phyloP scores from a whole-genome alignment of 345 rosid species.

The Gossypium thurberi region DNA sequence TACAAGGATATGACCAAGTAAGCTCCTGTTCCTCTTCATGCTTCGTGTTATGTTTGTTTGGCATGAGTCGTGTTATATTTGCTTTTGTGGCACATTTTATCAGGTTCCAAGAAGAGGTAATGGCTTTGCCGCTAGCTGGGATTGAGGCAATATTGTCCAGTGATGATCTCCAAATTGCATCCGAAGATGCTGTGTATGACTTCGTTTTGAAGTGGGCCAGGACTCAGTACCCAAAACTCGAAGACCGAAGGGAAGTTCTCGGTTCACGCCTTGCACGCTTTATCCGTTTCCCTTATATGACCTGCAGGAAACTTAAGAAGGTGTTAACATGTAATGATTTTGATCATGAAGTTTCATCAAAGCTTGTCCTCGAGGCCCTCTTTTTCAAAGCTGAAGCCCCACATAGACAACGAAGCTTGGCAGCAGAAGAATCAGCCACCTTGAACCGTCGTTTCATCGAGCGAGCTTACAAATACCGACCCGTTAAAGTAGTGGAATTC shows the following conservation, averaged over 20 bases:
- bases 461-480: constrained; percentile 94
- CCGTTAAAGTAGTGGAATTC: constrained; percentile 92
- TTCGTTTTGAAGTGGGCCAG: constrained; percentile 91
- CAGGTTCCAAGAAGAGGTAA: constrained; percentile 90
- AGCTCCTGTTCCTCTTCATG: constrained; percentile 16
- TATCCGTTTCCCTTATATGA: constrained; percentile 95
- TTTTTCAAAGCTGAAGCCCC: constrained; percentile 99
- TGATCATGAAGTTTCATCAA: constrained; percentile 83
- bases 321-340: constrained; percentile 80
- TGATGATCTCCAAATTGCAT: constrained; percentile 93
- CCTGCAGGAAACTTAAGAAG: constrained; percentile 94
- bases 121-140: constrained; percentile 87
- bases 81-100: constrained; percentile 1
- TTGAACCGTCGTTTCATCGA: constrained; percentile 71
- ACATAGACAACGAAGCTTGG: constrained; percentile 74
- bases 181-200: constrained; percentile 96
- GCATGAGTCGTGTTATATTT: not conserved
- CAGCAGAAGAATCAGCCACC: constrained; percentile 67
- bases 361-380: constrained; percentile 93
- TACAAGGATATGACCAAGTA: constrained; percentile 92
- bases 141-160: constrained; percentile 85
- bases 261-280: constrained; percentile 75
- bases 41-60: not conserved
- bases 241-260: constrained; percentile 81
- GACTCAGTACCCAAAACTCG: constrained; percentile 51